phyloP scores from a whole-genome alignment of 2,329 filamentous ascomycete species.

The Leptographium lundbergii region DNA sequence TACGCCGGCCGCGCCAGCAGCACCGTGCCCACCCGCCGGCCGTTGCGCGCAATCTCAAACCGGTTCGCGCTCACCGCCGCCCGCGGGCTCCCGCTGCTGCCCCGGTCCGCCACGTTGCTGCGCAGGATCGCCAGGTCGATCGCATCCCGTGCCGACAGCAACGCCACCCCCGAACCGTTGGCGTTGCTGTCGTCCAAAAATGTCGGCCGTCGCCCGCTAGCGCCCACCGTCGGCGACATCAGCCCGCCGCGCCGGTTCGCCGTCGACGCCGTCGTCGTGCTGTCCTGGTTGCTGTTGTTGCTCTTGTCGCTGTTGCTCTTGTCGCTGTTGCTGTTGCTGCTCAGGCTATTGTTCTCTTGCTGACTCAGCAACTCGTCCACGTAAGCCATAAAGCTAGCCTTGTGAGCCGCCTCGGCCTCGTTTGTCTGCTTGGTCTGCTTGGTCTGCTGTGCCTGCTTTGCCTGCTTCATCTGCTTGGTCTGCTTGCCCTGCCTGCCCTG shows the following conservation, averaged over 20 bases:
- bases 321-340: no score
- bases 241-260: background rate
- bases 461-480: no score
- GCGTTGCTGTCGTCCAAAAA: background rate
- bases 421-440: background rate
- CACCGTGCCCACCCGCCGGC: constrained; percentile 81
- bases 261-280: background rate
- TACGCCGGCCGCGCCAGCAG: constrained; percentile 82
- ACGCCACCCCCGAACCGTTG: constrained; percentile 18
- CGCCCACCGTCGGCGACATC: background rate
- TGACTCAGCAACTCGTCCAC: constrained; percentile 57
- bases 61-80: constrained; percentile 76
- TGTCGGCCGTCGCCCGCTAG: background rate
- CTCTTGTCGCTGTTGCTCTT: no score
- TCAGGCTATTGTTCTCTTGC: constrained; percentile 12
- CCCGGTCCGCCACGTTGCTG: constrained; percentile 47
- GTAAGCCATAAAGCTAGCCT: constrained; percentile 56
- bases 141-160: constrained; percentile 60
- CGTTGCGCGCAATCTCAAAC: constrained; percentile 88
- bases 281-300: no score
- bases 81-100: background rate
- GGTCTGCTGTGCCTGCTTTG: constrained; percentile 20
- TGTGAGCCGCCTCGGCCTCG: constrained; percentile 27
- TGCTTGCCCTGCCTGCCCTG: background rate
- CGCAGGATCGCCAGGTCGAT: constrained; percentile 86